phyloP scores from a whole-genome alignment of 192 early-diverging fungal genomes.

The Podila epicladia region DNA sequence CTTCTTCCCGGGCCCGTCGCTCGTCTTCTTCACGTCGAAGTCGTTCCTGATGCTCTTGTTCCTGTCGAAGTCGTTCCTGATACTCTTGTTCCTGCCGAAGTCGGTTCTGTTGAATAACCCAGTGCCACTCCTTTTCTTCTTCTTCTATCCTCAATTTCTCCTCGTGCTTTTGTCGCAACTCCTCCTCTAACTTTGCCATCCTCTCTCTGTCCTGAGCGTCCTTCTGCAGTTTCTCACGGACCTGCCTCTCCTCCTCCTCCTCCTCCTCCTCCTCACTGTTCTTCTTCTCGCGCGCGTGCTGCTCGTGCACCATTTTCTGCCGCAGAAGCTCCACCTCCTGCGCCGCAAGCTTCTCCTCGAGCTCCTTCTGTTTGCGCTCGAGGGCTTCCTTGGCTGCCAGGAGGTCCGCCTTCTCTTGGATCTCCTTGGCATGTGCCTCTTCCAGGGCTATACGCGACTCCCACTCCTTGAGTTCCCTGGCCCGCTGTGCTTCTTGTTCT shows the following conservation, averaged over 20 bases:
- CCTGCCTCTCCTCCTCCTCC: neutral
- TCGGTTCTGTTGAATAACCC: too few relatives aligned
- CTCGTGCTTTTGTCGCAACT: neutral
- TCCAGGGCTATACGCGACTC: neutral
- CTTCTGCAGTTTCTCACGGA: neutral
- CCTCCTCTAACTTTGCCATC: neutral
- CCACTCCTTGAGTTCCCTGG: neutral
- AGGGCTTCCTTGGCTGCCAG: conserved; percentile 9
- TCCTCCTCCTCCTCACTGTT: neutral
- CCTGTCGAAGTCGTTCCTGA: neutral
- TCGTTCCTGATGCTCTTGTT: neutral
- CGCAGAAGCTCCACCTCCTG: neutral
- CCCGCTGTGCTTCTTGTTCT: neutral
- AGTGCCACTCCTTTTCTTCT: neutral
- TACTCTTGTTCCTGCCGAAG: neutral
- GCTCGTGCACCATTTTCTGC: neutral
- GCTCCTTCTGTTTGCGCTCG: conserved; percentile 10
- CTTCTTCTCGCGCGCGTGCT: conserved; percentile 1
- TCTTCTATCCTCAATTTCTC: neutral
- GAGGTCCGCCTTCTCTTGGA: conserved; percentile 1
- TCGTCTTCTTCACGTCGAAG: neutral
- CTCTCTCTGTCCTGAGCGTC: neutral
- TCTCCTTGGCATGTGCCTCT: neutral
- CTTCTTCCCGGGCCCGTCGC: neutral
- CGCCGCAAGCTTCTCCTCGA: neutral